Conservation (phyloP, 2,329 filamentous ascomycete genomes). For the Colletotrichum lupini region DNA sequence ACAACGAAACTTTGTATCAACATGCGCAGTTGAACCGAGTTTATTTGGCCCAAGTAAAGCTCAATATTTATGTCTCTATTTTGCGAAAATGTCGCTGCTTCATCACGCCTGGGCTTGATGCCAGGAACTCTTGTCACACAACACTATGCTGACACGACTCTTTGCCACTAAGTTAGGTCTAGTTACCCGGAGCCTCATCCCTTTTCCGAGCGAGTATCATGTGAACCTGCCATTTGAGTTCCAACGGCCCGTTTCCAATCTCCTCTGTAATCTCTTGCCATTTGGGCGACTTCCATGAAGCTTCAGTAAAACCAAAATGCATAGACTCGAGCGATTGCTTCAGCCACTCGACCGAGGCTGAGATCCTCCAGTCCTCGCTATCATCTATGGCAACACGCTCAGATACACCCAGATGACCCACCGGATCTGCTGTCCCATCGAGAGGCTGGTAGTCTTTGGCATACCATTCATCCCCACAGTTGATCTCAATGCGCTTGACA, state of each 20-base stretch:
- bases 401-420: neutral
- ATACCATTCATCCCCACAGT: slow-evolving; percentile 21
- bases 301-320: slow-evolving; percentile 18
- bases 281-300: slow-evolving; percentile 12
- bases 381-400: slow-evolving; percentile 3
- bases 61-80: neutral
- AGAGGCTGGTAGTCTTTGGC: slow-evolving; percentile 11
- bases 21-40: neutral
- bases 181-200: neutral
- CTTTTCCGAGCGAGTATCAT: slow-evolving; percentile 20
- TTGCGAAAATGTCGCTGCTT: too few relatives aligned
- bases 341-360: slow-evolving; percentile 18
- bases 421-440: slow-evolving; percentile 1
- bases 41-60: neutral
- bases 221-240: slow-evolving; percentile 26
- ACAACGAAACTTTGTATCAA: neutral
- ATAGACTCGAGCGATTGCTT: slow-evolving; percentile 27
- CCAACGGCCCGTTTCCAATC: neutral
- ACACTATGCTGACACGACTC: neutral
- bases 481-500: slow-evolving; percentile 20
- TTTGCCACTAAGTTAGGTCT: neutral
- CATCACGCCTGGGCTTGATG: neutral
- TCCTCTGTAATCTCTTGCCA: slow-evolving; percentile 4
- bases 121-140: neutral
- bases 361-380: slow-evolving; percentile 15